Evolutionary conservation across 352 stramenopile genomes (phyloP).

Genomic region (Globisporangium sylvaticum): DNA sequence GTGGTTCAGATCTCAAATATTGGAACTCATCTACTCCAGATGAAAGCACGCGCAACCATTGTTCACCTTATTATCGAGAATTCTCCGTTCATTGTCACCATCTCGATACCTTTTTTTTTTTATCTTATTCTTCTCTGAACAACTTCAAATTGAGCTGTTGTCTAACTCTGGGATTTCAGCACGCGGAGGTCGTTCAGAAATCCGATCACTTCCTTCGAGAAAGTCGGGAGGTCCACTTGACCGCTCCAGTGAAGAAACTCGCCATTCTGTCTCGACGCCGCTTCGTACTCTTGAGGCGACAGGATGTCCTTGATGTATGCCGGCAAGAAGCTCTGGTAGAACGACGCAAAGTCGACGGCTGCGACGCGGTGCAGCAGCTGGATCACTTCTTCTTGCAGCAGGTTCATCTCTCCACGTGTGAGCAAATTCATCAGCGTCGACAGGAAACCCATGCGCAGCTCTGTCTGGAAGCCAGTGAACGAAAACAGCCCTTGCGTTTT

Average conservation of each 20-base stretch:
- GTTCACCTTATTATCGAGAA: neutral
- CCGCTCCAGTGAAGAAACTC: slow-evolving; percentile 71
- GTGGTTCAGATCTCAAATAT: neutral
- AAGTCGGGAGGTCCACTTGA: slow-evolving; percentile 71
- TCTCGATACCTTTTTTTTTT: neutral
- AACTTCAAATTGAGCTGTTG: neutral
- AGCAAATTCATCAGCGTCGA: slow-evolving; percentile 77
- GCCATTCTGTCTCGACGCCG: slow-evolving; percentile 43
- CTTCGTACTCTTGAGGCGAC: slow-evolving; percentile 42
- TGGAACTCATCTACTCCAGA: neutral
- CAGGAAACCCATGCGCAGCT: slow-evolving; percentile 73
- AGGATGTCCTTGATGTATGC: slow-evolving; percentile 66
- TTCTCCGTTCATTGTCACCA: neutral
- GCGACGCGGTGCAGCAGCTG: slow-evolving; percentile 65
- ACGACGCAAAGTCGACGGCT: slow-evolving; percentile 68
- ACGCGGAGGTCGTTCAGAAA: slow-evolving; percentile 80
- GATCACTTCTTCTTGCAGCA: slow-evolving; percentile 76
- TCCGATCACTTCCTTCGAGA: slow-evolving; percentile 58
- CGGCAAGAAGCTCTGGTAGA: slow-evolving; percentile 67
- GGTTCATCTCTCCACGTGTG: slow-evolving; percentile 72
- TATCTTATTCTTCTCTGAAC: neutral
- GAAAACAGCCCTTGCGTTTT: slow-evolving; percentile 59
- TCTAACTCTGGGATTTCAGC: slow-evolving; percentile 59
- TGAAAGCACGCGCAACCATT: neutral
- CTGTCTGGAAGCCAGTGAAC: slow-evolving; percentile 67